Evolutionary conservation across 306 rosid genomes (phyloP).

Genomic region (Albizia julibrissin): DNA sequence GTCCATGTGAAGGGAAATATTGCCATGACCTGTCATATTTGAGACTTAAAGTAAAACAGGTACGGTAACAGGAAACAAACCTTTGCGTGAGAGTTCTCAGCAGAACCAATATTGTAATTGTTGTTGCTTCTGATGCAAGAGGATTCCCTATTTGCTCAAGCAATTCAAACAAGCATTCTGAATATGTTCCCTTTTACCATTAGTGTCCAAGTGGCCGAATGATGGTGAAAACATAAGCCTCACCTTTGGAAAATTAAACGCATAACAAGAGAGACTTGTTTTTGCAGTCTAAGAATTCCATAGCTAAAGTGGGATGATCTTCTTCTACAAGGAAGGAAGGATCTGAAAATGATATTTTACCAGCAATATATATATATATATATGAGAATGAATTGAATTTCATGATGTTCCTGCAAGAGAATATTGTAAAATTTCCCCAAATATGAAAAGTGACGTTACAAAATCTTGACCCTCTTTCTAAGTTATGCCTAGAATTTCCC

Average conservation of each 20-base stretch:
- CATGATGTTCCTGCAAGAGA: slow-evolving; percentile 48
- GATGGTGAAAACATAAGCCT: slow-evolving; percentile 27
- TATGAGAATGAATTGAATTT: slow-evolving; percentile 9
- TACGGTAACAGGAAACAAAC: slow-evolving; percentile 29
- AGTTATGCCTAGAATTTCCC: slow-evolving; percentile 34
- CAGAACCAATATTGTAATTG: slow-evolving; percentile 9
- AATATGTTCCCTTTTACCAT: slow-evolving; percentile 33
- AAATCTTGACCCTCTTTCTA: slow-evolving; percentile 69
- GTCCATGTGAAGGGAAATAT: background rate
- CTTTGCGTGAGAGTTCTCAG: slow-evolving; percentile 47
- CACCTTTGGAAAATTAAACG: slow-evolving; percentile 1
- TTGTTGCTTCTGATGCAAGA: slow-evolving; percentile 59
- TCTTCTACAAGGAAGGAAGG: slow-evolving; percentile 51
- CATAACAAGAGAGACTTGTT: slow-evolving; percentile 29
- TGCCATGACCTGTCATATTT: background rate
- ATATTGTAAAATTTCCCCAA: slow-evolving; percentile 38
- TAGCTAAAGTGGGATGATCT: slow-evolving; percentile 61
- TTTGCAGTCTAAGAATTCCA: slow-evolving; percentile 52
- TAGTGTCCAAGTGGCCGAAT: slow-evolving; percentile 23
- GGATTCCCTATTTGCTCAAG: slow-evolving; percentile 42
- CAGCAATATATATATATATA: slow-evolving; percentile 46
- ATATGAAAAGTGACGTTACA: slow-evolving; percentile 41
- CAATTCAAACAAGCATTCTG: slow-evolving; percentile 24
- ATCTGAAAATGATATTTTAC: slow-evolving; percentile 70
- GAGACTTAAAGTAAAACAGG: slow-evolving; percentile 33